These are phyloP conservation scores for Nemophila menziesii DNA, from an alignment of 257 asterid genomes.

Conservation along the genomic window DNA sequence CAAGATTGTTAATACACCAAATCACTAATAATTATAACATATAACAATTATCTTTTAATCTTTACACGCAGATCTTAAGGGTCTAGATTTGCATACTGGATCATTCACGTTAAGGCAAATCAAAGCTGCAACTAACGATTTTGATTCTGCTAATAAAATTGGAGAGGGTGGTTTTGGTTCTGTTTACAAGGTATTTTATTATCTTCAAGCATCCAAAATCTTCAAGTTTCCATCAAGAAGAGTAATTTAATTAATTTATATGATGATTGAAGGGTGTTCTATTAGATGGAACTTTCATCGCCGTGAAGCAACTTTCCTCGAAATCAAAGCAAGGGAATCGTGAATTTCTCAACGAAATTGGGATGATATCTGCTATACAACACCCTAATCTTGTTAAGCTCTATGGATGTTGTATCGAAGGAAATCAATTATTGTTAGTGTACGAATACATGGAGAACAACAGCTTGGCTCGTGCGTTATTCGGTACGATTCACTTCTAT, in stretches of 20 bases:
- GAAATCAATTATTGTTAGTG: conserved; percentile 52
- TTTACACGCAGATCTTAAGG: conserved; percentile 7
- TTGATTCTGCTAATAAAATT: conserved; percentile 51
- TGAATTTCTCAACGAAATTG: conserved; percentile 65
- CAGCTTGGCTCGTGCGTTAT: conserved; percentile 70
- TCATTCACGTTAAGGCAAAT: conserved; percentile 53
- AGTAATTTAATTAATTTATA: background rate
- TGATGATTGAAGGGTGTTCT: conserved; percentile 36
- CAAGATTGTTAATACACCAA: conserved; percentile 22
- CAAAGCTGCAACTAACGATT: conserved; percentile 60
- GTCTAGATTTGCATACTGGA: conserved; percentile 46
- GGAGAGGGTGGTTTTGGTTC: conserved; percentile 87
- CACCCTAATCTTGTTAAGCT: conserved; percentile 72
- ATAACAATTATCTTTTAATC: no score
- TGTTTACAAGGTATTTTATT: conserved; percentile 44
- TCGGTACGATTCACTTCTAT: conserved; percentile 31
- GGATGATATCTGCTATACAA: conserved; percentile 71
- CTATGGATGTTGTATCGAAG: conserved; percentile 69
- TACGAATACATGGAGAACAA: conserved; percentile 74
- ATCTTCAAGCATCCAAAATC: background rate
- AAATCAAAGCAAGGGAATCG: conserved; percentile 79
- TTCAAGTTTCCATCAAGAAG: background rate
- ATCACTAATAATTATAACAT: background rate
- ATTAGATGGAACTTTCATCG: conserved; percentile 46
- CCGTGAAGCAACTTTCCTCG: conserved; percentile 74